These are phyloP conservation scores for Saturnispora besseyi DNA, from an alignment of 805 yeast genomes.

Conservation along the genomic window DNA sequence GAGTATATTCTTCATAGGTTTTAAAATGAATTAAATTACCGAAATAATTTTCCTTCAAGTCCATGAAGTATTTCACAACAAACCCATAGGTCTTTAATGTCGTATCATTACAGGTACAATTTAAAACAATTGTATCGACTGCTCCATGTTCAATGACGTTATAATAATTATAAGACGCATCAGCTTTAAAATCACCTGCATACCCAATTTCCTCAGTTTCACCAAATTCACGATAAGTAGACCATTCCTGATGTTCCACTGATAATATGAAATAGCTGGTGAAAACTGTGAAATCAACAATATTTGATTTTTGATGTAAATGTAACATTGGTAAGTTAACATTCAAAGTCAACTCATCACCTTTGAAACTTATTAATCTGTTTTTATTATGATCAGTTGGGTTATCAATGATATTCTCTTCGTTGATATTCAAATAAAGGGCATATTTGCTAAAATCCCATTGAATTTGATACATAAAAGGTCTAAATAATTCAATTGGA, in stretches of 20 bases:
- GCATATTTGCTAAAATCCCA: slow-evolving; percentile 53
- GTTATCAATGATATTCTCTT: slow-evolving; percentile 77
- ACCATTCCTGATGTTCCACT: slow-evolving; percentile 86
- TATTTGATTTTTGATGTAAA: slow-evolving; percentile 42
- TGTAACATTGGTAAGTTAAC: slow-evolving; percentile 52
- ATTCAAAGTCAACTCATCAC: slow-evolving; percentile 41
- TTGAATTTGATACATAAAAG: slow-evolving; percentile 50
- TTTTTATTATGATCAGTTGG: slow-evolving; percentile 81
- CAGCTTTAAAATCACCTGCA: slow-evolving; percentile 49
- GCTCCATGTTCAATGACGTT: slow-evolving; percentile 52
- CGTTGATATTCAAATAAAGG: slow-evolving; percentile 72
- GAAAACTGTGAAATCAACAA: slow-evolving; percentile 38
- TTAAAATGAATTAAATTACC: slow-evolving; percentile 79
- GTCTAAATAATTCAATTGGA: slow-evolving; percentile 70
- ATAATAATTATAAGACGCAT: slow-evolving; percentile 59
- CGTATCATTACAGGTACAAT: slow-evolving; percentile 57
- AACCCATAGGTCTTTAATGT: slow-evolving; percentile 72
- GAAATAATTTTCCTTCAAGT: slow-evolving; percentile 78
- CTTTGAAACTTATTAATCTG: slow-evolving; percentile 64
- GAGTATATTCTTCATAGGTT: slow-evolving; percentile 75
- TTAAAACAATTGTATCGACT: slow-evolving; percentile 59
- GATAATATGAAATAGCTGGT: slow-evolving; percentile 56
- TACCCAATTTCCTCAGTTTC: slow-evolving; percentile 56
- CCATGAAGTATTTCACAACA: slow-evolving; percentile 63
- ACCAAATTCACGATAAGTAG: slow-evolving; percentile 68